These are phyloP conservation scores for Candida vartiovaarae DNA, from an alignment of 805 yeast genomes.

Conservation along the genomic window DNA sequence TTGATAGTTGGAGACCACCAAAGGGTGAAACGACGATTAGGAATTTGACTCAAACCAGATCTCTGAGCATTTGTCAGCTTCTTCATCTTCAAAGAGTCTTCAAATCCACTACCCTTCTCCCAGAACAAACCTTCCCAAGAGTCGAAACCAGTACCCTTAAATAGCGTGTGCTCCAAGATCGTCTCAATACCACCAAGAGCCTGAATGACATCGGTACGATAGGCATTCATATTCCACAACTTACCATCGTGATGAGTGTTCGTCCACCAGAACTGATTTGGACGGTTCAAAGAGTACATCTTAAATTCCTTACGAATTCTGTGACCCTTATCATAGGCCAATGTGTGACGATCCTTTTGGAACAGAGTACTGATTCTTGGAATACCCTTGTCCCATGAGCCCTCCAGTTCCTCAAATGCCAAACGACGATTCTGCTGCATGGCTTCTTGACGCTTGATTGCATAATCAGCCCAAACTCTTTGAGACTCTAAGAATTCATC, in stretches of 20 bases:
- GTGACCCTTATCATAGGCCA: conserved; percentile 93
- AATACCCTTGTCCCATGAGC: conserved; percentile 93
- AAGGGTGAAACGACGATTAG: conserved; percentile 90
- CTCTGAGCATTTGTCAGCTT: conserved; percentile 96
- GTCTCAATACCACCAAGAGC: conserved; percentile 97
- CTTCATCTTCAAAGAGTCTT: conserved; percentile 90
- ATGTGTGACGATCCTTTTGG: conserved; percentile 89
- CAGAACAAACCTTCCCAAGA: conserved; percentile 99
- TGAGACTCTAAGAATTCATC: conserved; percentile 91
- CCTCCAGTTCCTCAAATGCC: conserved; percentile 90
- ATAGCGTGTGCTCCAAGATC: conserved; percentile 87
- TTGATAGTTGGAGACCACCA: conserved; percentile 99
- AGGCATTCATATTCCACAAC: conserved; percentile 87
- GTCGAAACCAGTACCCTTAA: conserved; percentile 95
- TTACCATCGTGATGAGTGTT: conserved; percentile 90
- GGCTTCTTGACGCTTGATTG: conserved; percentile 83
- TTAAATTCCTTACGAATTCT: conserved; percentile 75
- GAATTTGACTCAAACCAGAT: conserved; percentile 94
- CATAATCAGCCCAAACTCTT: conserved; percentile 97
- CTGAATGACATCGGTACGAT: conserved; percentile 92
- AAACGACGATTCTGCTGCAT: conserved; percentile 75
- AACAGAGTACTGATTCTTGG: conserved; percentile 94
- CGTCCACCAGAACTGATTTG: conserved; percentile 96
- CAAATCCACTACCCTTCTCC: conserved; percentile 98
- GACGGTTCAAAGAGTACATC: conserved; percentile 61